phyloP scores from a whole-genome alignment of 495 filamentous ascomycete species.

The Xylaria bambusicola region DNA sequence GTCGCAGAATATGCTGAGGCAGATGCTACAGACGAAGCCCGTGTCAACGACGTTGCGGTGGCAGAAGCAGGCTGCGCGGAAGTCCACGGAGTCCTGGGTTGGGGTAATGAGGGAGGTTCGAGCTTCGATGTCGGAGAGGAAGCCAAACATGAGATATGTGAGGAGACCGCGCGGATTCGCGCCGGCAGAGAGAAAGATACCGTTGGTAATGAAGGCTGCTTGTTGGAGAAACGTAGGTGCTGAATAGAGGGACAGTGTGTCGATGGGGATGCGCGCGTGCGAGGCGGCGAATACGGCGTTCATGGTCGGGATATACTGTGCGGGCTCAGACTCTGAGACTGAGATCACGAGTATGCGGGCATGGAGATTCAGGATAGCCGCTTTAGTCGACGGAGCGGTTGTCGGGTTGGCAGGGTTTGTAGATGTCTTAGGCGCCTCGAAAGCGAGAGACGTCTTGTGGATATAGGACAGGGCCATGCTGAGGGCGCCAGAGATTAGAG shows the following conservation, averaged over 20 bases:
- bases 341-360: slow-evolving; percentile 85
- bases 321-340: slow-evolving; percentile 77
- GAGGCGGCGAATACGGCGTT: slow-evolving; percentile 95
- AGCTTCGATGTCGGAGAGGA: slow-evolving; percentile 72
- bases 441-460: slow-evolving; percentile 57
- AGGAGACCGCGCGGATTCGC: slow-evolving; percentile 63
- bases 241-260: slow-evolving; percentile 82
- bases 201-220: slow-evolving; percentile 84
- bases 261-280: slow-evolving; percentile 81
- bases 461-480: slow-evolving; percentile 88
- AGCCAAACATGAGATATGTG: slow-evolving; percentile 95
- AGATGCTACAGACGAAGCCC: slow-evolving; percentile 94
- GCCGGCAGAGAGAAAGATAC: slow-evolving; percentile 80
- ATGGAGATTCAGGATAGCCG: slow-evolving; percentile 53
- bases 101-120: slow-evolving; percentile 70
- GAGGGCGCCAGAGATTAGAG: slow-evolving; percentile 86
- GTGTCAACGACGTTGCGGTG: slow-evolving; percentile 88
- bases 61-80: slow-evolving; percentile 95
- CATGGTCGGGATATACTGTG: slow-evolving; percentile 97
- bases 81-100: slow-evolving; percentile 86
- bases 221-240: slow-evolving; percentile 90
- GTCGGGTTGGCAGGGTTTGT: slow-evolving; percentile 31
- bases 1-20: slow-evolving; percentile 71
- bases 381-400: slow-evolving; percentile 32
- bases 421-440: slow-evolving; percentile 34